These are phyloP conservation scores for Candida ovalis DNA, from an alignment of 805 yeast species.

Conservation along the genomic window DNA sequence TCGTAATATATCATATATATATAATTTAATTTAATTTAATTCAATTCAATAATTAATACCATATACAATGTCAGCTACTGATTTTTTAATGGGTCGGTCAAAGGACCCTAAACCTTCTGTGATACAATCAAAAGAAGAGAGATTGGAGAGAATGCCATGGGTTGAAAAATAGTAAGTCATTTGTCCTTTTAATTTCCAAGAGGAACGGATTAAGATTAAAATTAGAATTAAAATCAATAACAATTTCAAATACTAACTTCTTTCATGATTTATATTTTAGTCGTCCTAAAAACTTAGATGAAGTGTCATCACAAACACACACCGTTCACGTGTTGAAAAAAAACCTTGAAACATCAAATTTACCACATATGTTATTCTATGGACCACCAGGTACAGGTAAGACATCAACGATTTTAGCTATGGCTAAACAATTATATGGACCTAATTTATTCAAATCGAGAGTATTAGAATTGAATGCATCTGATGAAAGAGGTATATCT, in stretches of 20 bases:
- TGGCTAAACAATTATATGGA: conserved; percentile 76
- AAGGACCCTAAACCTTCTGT: conserved; percentile 15
- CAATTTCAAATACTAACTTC: no score
- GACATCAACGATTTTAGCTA: conserved; percentile 81
- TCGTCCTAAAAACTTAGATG: conserved; percentile 84
- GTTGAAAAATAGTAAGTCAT: conserved; percentile 71
- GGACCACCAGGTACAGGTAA: conserved; percentile 96
- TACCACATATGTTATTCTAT: conserved; percentile 88
- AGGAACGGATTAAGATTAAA: no score
- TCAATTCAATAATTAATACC: background rate
- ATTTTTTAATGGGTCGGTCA: conserved; percentile 13
- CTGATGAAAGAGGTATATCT: conserved; percentile 87
- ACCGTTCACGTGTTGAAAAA: conserved; percentile 80
- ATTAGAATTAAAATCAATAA: no score
- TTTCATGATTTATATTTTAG: conserved; percentile 27
- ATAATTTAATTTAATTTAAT: no score
- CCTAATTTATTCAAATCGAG: conserved; percentile 65
- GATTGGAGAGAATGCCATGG: conserved; percentile 71
- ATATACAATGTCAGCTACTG: conserved; percentile 16
- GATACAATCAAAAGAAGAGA: conserved; percentile 27
- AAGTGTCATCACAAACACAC: conserved; percentile 88
- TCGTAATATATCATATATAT: no score
- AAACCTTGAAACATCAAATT: conserved; percentile 73
- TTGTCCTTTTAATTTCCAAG: no score
- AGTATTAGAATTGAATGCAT: conserved; percentile 81